Evolutionary conservation across 306 rosid species (phyloP), one percentile per base, ranked within the genome.

Genomic region (Aeschynomene evenia): DNA sequence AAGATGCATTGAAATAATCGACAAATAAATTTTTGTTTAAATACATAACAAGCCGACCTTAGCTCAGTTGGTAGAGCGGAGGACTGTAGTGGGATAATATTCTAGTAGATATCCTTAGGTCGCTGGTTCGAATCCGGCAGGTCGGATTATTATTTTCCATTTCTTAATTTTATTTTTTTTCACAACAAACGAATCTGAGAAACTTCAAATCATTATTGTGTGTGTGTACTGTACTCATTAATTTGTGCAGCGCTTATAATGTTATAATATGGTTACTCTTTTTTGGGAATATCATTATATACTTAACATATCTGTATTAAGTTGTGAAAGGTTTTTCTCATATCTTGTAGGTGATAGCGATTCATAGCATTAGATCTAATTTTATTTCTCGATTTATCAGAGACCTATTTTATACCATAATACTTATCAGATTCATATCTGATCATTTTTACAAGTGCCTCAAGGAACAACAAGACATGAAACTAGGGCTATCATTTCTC

Each of bases 11-110:
- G n/a, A 39, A 5, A 9, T 39, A 11, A 3, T 10, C 1, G 0
- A 39, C 14, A 39, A 11, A 39, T 1, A 28, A 0, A 3, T 3
- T 3, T 28, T 28, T 6, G 1, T 1, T 28, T 6, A 28, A 1
- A 26, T n/a, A 26, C 6, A n/a, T 0, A 5, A 1, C 3, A 45
- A 45, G 6, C 51, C 20, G 51, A 45, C 81, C 81, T 75, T 80
- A 75, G 84, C 78, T 80, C 81, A 80, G 84, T 80, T 80, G 75
- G 84, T 20, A 80, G 81, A 70, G 84, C 81, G 84, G 84, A 70
- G 81, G 84, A 75, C 84, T 80, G 78, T 80, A 80, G 81, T 71
- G 0, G 74, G 26, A 24, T 1, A 16, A 9, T 1, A 22, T 12
- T 36, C 15, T 1, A 2, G 19, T 72, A 28, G 80, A 13, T 6